phyloP scores from a whole-genome alignment of 2,329 filamentous ascomycete genomes.

The Chaetomium sp. region DNA sequence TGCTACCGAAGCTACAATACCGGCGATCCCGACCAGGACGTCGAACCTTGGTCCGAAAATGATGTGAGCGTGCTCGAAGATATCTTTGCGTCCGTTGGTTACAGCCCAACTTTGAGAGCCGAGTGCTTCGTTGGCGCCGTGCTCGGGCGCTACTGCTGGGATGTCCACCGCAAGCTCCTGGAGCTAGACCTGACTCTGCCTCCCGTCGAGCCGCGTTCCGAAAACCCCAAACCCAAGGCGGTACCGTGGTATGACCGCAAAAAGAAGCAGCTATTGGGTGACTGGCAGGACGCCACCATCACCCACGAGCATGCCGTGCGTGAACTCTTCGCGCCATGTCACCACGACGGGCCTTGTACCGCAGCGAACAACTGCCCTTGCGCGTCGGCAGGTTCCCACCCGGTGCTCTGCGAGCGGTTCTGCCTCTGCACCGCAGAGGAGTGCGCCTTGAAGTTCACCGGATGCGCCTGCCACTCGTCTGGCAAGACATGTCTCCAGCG shows the following conservation, averaged over 20 bases:
- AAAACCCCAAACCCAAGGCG: slow-evolving; percentile 46
- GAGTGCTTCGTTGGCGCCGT: slow-evolving; percentile 55
- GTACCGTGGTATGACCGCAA: slow-evolving; percentile 60
- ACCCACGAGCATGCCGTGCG: slow-evolving; percentile 59
- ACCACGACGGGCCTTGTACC: slow-evolving; percentile 69
- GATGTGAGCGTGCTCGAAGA: slow-evolving; percentile 53
- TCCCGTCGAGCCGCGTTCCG: slow-evolving; percentile 32
- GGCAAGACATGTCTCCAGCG: slow-evolving; percentile 62
- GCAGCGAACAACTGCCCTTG: slow-evolving; percentile 62
- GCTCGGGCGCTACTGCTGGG: slow-evolving; percentile 55
- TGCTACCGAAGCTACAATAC: slow-evolving; percentile 47
- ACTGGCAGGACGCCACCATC: slow-evolving; percentile 59
- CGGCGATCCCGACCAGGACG: slow-evolving; percentile 39
- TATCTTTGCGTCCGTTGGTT: slow-evolving; percentile 48
- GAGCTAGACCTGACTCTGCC: slow-evolving; percentile 44
- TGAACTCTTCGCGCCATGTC: slow-evolving; percentile 65
- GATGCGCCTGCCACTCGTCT: slow-evolving; percentile 62
- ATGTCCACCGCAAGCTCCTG: slow-evolving; percentile 51
- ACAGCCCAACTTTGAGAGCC: slow-evolving; percentile 45
- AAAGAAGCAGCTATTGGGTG: slow-evolving; percentile 55
- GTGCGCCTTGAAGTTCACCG: slow-evolving; percentile 66
- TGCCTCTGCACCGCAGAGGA: slow-evolving; percentile 64
- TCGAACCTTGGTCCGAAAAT: slow-evolving; percentile 51
- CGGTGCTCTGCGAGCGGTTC: slow-evolving; percentile 70
- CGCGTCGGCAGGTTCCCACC: slow-evolving; percentile 50